phyloP scores from a whole-genome alignment of 2,329 filamentous ascomycete genomes.

The Lecanicillium sp. region DNA sequence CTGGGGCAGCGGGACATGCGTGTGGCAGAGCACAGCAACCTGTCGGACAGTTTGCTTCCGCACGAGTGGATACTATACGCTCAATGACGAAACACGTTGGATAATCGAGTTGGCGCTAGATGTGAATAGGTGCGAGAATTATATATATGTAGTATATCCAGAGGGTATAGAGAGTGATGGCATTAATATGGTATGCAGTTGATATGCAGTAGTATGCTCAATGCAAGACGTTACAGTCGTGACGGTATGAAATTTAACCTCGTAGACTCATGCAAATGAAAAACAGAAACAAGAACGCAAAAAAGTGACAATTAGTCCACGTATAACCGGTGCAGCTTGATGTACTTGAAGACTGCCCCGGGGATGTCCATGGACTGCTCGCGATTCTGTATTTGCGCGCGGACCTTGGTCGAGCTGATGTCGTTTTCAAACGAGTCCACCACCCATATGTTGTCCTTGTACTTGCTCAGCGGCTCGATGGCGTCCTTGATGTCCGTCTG shows the following conservation, averaged over 20 bases:
- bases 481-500: conserved; percentile 80
- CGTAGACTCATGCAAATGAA: not conserved
- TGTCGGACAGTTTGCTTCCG: not conserved
- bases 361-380: conserved; percentile 76
- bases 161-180: conserved; percentile 8
- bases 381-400: conserved; percentile 64
- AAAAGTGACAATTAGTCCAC: conserved; percentile 18
- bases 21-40: not conserved
- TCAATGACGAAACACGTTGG: not conserved
- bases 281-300: not conserved
- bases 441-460: conserved; percentile 79
- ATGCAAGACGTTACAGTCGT: conserved; percentile 6
- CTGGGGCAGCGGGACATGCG: conserved; percentile 20
- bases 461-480: conserved; percentile 71
- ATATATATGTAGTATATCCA: not conserved
- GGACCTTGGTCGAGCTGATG: conserved; percentile 75
- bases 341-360: conserved; percentile 67
- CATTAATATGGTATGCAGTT: conserved; percentile 6
- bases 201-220: conserved; percentile 2
- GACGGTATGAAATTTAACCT: not conserved
- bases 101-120: not conserved
- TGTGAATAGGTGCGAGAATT: not conserved
- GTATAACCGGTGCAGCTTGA: conserved; percentile 61
- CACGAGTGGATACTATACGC: conserved; percentile 12
- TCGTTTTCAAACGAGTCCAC: conserved; percentile 58